Evolutionary conservation across 176 grass and related monocot species (phyloP).

Genomic region (Rhipidocladum racemiflorum): DNA sequence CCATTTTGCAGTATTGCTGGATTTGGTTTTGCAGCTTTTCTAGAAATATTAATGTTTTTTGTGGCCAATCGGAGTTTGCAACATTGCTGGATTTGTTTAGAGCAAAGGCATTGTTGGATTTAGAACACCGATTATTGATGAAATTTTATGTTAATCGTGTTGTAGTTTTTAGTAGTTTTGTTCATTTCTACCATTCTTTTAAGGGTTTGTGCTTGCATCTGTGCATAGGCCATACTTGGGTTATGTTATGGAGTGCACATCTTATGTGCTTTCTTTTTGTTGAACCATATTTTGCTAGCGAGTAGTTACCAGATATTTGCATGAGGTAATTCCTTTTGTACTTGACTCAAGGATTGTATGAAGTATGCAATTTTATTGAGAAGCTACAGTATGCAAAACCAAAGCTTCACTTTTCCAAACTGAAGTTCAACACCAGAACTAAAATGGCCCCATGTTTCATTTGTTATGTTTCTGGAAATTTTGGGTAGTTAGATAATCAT

Average conservation of each 20-base stretch:
- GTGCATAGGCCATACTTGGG: no score
- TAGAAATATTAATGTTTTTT: no score
- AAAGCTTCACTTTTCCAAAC: neutral
- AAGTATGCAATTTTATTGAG: neutral
- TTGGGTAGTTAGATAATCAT: neutral
- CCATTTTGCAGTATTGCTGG: no score
- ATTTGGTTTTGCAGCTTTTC: no score
- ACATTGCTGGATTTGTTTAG: no score
- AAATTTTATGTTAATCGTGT: no score
- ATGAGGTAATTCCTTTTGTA: neutral
- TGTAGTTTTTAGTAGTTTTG: no score
- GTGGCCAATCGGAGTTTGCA: no score
- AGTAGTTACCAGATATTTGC: neutral
- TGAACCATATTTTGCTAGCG: neutral
- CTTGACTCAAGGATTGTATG: neutral
- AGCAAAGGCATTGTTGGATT: no score
- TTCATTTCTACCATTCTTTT: no score
- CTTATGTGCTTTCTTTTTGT: neutral
- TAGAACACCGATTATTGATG: no score
- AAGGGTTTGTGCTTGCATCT: no score
- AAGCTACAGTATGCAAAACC: neutral
- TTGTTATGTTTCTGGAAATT: neutral
- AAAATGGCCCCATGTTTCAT: neutral
- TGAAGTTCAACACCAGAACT: neutral
- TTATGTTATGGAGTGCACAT: neutral